Base-by-base conservation (phyloP, 1,139 yeast species). In the Spencermartinsiella ligniputridi region DNA sequence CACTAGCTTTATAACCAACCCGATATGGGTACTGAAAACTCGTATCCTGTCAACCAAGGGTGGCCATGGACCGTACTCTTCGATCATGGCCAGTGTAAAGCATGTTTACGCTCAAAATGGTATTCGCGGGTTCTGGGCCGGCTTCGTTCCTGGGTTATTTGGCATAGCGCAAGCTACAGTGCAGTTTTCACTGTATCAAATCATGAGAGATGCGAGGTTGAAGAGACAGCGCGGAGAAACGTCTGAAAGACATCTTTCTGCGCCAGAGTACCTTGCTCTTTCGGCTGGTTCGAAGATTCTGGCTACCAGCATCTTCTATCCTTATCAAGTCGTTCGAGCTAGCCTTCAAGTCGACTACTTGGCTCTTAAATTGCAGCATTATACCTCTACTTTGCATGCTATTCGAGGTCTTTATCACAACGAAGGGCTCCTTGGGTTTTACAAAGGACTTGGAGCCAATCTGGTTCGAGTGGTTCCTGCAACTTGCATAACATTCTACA, bases 11-110 rank as follows among this genome's bases (percentile, higher is more conserved):
- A 41, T 85, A 13, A 90, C 98, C 0, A 92, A 89, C 61, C 98
- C 98, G 0, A 75, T 92, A 3, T 88, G 96, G 96, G 94, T 88
- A 2, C 64, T 88, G 35, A 92, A 92, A 64, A 92, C 98, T 0
- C 71, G 97, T 47, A 83, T 90, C 52, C 70, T 92, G 55, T 80
- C 89, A 18, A 71, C 87, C 1, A 68, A 78, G 13, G 66, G 70
- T 30, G 51, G 55, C 2, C 64, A 70, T 1, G 72, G 71, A 6
- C 83, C 87, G 0, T 86, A 87, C 58, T 63, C 60, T 12, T 78
- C 87, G 0, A 63, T 81, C 11, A 6, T 56, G 8, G 79, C 81
- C 50, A 95, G 95, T 0, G 57, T 79, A 0, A 52, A 48, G 8
- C 63, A 73, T 37, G 79, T 89, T 17, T 60, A 72, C 16, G 56